Percentiles rank a stretch among this genome's conserved stretches.
phyloP scores from a whole-genome alignment of 2,329 filamentous ascomycete species.

The Paracoccidioides lutzii region DNA sequence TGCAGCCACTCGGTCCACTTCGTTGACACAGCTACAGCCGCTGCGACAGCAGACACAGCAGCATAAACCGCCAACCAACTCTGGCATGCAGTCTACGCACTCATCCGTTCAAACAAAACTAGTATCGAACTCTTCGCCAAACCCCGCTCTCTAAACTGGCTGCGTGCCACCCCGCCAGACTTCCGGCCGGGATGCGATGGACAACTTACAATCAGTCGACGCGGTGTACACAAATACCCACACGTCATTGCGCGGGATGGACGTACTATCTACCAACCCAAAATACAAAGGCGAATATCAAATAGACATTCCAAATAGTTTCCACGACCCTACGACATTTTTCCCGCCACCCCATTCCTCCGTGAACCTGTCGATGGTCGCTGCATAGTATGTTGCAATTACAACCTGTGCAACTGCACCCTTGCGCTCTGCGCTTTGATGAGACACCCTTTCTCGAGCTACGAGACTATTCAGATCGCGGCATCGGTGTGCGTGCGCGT shows the following conservation, averaged over 20 bases:
- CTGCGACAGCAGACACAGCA: too few species aligned
- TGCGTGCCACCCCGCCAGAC: neutral
- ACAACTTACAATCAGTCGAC: neutral
- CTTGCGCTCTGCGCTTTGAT: conserved; percentile 1
- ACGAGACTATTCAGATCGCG: conserved; percentile 17
- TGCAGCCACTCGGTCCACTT: conserved; percentile 1
- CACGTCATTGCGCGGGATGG: neutral
- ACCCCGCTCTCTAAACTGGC: neutral
- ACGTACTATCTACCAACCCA: neutral
- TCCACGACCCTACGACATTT: neutral
- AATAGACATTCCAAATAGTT: neutral
- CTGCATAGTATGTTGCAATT: conserved; percentile 13
- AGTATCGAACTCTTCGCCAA: conserved; percentile 5
- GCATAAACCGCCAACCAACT: neutral
- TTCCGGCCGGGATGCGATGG: neutral
- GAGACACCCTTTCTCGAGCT: conserved; percentile 19
- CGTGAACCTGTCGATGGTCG: conserved; percentile 4
- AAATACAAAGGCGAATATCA: neutral
- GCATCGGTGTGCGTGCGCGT: conserved; percentile 21
- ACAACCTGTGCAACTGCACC: conserved; percentile 13
- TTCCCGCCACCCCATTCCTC: neutral
- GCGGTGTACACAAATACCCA: neutral
- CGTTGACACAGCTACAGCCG: neutral
- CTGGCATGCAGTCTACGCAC: neutral
- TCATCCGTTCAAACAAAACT: neutral